Percentiles rank a stretch among this genome's conserved stretches.
Conservation (phyloP, 2,329 filamentous ascomycete species). For the Alternaria ethzedia region DNA sequence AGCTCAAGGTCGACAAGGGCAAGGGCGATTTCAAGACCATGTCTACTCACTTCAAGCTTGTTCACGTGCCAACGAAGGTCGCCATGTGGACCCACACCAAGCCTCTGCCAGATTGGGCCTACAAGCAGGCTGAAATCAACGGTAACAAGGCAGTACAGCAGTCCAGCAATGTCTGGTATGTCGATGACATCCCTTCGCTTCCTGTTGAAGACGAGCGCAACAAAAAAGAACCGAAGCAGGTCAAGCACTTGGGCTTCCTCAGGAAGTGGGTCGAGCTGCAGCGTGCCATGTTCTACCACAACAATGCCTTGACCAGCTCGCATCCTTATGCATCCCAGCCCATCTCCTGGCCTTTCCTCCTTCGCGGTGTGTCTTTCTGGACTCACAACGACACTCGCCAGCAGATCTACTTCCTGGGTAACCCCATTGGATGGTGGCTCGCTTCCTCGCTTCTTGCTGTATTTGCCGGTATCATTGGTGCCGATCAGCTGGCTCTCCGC, state of each 20-base stretch:
- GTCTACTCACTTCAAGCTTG: constrained; percentile 91
- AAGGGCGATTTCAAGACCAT: constrained; percentile 87
- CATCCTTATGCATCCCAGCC: constrained; percentile 95
- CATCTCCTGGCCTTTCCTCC: constrained; percentile 96
- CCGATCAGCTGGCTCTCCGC: constrained; percentile 91
- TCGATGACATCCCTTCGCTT: constrained; percentile 87
- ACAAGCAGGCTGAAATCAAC: constrained; percentile 98
- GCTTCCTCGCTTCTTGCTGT: constrained; percentile 90
- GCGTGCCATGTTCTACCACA: constrained; percentile 98
- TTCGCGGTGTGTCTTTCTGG: constrained; percentile 99
- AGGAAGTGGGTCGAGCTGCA: constrained; percentile 96
- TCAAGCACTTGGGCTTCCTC: constrained; percentile 86
- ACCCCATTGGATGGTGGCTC: constrained; percentile 97
- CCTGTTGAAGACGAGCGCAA: constrained; percentile 74
- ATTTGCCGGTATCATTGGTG: constrained; percentile 87
- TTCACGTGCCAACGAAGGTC: constrained; percentile 93
- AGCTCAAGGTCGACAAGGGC: constrained; percentile 87
- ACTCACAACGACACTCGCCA: constrained; percentile 92
- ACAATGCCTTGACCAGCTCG: constrained; percentile 95
- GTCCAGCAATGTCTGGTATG: constrained; percentile 91
- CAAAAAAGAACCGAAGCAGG: constrained; percentile 75
- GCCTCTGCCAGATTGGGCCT: constrained; percentile 95
- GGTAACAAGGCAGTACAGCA: constrained; percentile 95
- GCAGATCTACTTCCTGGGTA: constrained; percentile 98
- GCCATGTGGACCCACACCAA: constrained; percentile 99